phyloP scores from a whole-genome alignment of 768 basidiomycete species.

The Tricholomella constricta region DNA sequence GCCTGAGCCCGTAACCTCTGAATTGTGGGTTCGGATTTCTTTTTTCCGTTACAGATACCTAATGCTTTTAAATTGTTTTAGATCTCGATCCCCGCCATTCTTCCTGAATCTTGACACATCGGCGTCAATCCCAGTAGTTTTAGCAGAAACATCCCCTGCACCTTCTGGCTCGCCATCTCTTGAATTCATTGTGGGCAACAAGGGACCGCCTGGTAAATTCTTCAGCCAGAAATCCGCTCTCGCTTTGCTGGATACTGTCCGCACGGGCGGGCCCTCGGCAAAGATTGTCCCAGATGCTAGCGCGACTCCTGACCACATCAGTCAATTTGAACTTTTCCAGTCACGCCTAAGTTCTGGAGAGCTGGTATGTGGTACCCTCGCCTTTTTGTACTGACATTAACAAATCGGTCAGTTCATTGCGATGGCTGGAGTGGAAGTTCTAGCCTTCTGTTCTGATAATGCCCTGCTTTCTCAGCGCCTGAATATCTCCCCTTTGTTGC shows the following conservation, averaged over 20 bases:
- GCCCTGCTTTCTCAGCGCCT: constrained; percentile 46
- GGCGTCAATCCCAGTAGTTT: constrained; percentile 49
- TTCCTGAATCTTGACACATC: constrained; percentile 52
- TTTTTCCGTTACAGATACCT: neutral
- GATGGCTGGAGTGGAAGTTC: constrained; percentile 50
- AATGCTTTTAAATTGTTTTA: constrained; percentile 12
- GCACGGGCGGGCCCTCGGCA: constrained; percentile 51
- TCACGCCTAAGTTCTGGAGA: constrained; percentile 53
- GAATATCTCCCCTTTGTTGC: constrained; percentile 47
- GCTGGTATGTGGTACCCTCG: constrained; percentile 42
- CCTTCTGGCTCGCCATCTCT: constrained; percentile 34
- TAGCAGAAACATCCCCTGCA: constrained; percentile 40
- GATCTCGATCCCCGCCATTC: constrained; percentile 36
- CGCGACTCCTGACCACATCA: constrained; percentile 44
- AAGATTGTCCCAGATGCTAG: constrained; percentile 40
- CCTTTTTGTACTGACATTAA: neutral
- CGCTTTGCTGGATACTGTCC: constrained; percentile 54
- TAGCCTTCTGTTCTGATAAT: constrained; percentile 60
- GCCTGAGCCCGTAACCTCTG: constrained; percentile 6
- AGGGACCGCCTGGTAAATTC: constrained; percentile 60
- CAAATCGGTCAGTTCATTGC: constrained; percentile 52
- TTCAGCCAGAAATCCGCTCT: constrained; percentile 50
- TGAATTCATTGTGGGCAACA: constrained; percentile 39
- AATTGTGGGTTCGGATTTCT: constrained; percentile 30
- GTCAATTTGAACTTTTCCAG: constrained; percentile 50